These are phyloP conservation scores for Ligustrum vulgare DNA, from an alignment of 257 asterid species.

Conservation along the genomic window DNA sequence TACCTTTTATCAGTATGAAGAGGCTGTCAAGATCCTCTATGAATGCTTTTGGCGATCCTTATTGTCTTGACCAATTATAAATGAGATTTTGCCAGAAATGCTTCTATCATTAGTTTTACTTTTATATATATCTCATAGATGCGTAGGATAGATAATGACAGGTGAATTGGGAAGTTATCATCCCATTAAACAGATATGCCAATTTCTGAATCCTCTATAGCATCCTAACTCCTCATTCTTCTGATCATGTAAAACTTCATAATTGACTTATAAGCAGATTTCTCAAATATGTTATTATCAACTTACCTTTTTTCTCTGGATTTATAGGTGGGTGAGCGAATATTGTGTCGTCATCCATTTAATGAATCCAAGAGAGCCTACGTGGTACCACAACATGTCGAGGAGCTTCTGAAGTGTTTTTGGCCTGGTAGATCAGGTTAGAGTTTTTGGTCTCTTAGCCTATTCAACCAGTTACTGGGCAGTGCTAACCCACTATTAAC, in stretches of 20 bases:
- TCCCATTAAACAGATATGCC: background rate
- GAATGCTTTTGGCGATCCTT: background rate
- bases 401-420: slow-evolving; percentile 85
- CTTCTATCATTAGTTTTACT: too few species aligned
- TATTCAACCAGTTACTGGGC: background rate
- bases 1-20: background rate
- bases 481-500: background rate
- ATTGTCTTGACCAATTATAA: background rate
- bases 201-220: background rate
- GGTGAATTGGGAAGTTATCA: background rate
- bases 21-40: background rate
- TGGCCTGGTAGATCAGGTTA: slow-evolving; percentile 89
- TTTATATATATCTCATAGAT: background rate
- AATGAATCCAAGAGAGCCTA: slow-evolving; percentile 93
- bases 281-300: background rate
- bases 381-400: slow-evolving; percentile 86
- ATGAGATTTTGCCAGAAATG: background rate
- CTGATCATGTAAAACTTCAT: background rate
- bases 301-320: slow-evolving; percentile 14
- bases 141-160: background rate
- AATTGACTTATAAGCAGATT: background rate
- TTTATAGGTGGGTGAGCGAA: slow-evolving; percentile 70
- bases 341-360: slow-evolving; percentile 93
- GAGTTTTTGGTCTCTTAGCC: background rate
- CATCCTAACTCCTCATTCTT: slow-evolving; percentile 4